These are phyloP conservation scores for Nannochloris sp. DNA, from an alignment of 139 green algal genomes.

Conservation along the genomic window DNA sequence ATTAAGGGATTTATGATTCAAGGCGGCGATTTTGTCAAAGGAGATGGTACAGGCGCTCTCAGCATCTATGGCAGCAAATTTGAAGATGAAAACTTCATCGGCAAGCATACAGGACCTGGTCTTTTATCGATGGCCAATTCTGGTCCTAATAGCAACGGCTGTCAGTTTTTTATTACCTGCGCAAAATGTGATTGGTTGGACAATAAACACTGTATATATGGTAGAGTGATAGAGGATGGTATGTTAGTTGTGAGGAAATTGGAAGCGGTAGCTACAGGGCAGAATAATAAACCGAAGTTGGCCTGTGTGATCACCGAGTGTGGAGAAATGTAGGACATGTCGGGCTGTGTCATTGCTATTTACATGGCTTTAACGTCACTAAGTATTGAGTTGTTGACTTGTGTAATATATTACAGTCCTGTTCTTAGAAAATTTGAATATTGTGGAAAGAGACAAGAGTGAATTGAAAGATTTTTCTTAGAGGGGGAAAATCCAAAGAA, in stretches of 20 bases:
- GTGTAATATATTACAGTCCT: too few species aligned
- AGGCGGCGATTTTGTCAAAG: slow-evolving; percentile 88
- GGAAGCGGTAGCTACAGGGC: slow-evolving; percentile 78
- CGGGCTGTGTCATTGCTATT: too few species aligned
- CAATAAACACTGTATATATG: slow-evolving; percentile 94
- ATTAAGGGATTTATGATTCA: slow-evolving; percentile 98
- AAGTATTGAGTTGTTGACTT: too few species aligned
- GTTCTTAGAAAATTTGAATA: too few species aligned
- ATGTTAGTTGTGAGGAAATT: slow-evolving; percentile 91
- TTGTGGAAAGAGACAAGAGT: too few species aligned
- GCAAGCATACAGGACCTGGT: slow-evolving; percentile 88
- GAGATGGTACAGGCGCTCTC: slow-evolving; percentile 75
- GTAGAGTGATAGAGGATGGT: slow-evolving; percentile 74
- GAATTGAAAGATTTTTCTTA: too few species aligned
- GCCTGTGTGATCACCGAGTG: slow-evolving; percentile 77
- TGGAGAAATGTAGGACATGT: slow-evolving; percentile 73
- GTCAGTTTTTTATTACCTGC: slow-evolving; percentile 98
- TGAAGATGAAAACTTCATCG: slow-evolving; percentile 92
- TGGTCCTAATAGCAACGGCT: slow-evolving; percentile 78
- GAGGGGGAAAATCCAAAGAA: too few species aligned
- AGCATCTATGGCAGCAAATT: slow-evolving; percentile 94
- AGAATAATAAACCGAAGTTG: slow-evolving; percentile 82
- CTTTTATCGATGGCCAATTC: slow-evolving; percentile 87
- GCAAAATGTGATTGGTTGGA: slow-evolving; percentile 92
- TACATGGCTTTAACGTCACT: too few species aligned